A percentile compares a stretch with the other conserved stretches of the same genome.
Conservation (phyloP, 306 rosid species). For the Cucurbita argyrosperma region DNA sequence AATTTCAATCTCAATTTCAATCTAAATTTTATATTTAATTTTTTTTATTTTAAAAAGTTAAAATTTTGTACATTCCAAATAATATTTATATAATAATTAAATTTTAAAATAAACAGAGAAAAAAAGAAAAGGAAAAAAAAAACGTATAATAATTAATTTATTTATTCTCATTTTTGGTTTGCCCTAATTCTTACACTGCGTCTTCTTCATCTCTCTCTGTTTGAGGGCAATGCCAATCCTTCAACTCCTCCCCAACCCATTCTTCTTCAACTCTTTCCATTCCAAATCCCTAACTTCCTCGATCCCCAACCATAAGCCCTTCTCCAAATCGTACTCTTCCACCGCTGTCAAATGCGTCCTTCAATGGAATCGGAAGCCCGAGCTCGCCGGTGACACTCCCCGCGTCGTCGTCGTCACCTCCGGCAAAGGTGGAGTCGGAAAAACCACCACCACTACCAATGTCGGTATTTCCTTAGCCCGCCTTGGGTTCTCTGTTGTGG, state of each 20-base stretch:
- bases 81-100: too few species aligned
- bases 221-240: slow-evolving; percentile 30
- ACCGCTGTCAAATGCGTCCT: slow-evolving; percentile 29
- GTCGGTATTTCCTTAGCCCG: slow-evolving; percentile 93
- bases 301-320: neutral
- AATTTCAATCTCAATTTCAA: too few species aligned
- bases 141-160: too few species aligned
- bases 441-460: slow-evolving; percentile 89
- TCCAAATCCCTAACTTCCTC: slow-evolving; percentile 29
- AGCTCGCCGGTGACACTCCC: slow-evolving; percentile 80
- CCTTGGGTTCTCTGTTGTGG: slow-evolving; percentile 84
- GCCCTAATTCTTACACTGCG: neutral
- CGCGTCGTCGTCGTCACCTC: slow-evolving; percentile 89
- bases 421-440: slow-evolving; percentile 90
- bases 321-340: slow-evolving; percentile 5
- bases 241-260: slow-evolving; percentile 19
- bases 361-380: slow-evolving; percentile 86
- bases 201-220: neutral
- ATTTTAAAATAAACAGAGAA: too few species aligned
- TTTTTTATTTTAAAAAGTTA: too few species aligned
- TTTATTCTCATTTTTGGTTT: neutral
- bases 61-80: too few species aligned
- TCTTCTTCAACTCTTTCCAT: neutral
- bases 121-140: too few species aligned
- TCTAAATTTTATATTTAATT: too few species aligned